These are phyloP conservation scores for Solanum clarkiae DNA, from an alignment of 257 asterid genomes.

Conservation along the genomic window DNA sequence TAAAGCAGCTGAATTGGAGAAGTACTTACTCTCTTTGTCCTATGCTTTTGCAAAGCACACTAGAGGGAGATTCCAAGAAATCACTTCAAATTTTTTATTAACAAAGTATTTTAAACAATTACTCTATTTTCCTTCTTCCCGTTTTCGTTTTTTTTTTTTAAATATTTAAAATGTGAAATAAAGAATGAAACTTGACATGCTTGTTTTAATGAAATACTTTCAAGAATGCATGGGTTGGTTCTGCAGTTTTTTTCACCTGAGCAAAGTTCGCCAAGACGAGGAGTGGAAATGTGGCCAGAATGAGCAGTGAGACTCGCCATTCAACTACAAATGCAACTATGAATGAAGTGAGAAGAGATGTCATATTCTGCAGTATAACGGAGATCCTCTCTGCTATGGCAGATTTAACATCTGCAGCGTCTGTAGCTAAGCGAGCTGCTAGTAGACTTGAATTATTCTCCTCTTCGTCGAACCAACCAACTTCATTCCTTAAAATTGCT, in stretches of 20 bases:
- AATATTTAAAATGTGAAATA: not conserved
- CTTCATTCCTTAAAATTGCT: conserved; percentile 95
- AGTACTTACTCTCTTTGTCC: conserved; percentile 30
- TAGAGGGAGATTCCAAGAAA: conserved; percentile 27
- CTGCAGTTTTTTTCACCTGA: conserved; percentile 48
- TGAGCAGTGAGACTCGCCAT: conserved; percentile 94
- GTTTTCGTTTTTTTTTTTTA: not conserved
- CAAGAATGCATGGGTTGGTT: not conserved
- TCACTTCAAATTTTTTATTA: not conserved
- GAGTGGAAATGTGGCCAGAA: conserved; percentile 84
- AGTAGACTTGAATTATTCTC: conserved; percentile 90
- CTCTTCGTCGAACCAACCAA: conserved; percentile 98
- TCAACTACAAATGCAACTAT: conserved; percentile 94
- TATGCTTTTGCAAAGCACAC: conserved; percentile 19
- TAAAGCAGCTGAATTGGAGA: conserved; percentile 18
- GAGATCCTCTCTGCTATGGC: conserved; percentile 98
- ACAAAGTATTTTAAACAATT: not conserved
- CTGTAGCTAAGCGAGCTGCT: conserved; percentile 84
- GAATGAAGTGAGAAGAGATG: conserved; percentile 93
- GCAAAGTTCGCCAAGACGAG: conserved; percentile 97
- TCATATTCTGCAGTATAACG: conserved; percentile 91
- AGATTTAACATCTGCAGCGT: conserved; percentile 92
- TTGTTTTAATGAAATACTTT: not conserved
- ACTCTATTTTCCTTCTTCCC: not conserved
- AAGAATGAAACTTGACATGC: not conserved